Conservation (phyloP, 2,329 filamentous ascomycete genomes). For the Cadophora luteo-olivacea region DNA sequence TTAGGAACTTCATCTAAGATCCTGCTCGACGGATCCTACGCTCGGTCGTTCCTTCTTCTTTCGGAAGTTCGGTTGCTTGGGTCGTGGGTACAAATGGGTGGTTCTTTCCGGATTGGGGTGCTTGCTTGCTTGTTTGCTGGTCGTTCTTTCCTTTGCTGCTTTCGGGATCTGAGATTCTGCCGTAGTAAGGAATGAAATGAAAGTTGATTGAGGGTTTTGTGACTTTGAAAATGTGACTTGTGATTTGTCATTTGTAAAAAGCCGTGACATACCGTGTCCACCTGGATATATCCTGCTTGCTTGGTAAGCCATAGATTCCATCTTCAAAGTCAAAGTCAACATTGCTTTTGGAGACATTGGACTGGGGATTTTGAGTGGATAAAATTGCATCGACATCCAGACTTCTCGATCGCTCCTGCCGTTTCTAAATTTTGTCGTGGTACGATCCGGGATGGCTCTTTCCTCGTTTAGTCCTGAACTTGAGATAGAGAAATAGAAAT, state of each 20-base stretch:
- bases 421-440: not conserved
- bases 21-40: not conserved
- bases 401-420: not conserved
- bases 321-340: too few species aligned
- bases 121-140: too few species aligned
- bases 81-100: not conserved
- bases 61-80: not conserved
- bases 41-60: not conserved
- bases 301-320: too few species aligned
- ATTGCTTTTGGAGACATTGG: not conserved
- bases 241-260: too few species aligned
- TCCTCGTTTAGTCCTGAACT: not conserved
- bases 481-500: not conserved
- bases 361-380: not conserved
- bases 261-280: too few species aligned
- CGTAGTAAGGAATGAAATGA: too few species aligned
- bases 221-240: too few species aligned
- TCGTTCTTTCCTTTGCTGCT: too few species aligned
- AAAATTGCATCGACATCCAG: not conserved
- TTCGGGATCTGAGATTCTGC: too few species aligned
- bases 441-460: not conserved
- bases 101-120: too few species aligned
- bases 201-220: too few species aligned
- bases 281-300: too few species aligned
- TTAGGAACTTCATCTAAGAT: not conserved